Percentiles rank a stretch among this genome's conserved stretches.
phyloP scores from a whole-genome alignment of 352 stramenopile genomes.

The Thraustochytrium striatum region DNA sequence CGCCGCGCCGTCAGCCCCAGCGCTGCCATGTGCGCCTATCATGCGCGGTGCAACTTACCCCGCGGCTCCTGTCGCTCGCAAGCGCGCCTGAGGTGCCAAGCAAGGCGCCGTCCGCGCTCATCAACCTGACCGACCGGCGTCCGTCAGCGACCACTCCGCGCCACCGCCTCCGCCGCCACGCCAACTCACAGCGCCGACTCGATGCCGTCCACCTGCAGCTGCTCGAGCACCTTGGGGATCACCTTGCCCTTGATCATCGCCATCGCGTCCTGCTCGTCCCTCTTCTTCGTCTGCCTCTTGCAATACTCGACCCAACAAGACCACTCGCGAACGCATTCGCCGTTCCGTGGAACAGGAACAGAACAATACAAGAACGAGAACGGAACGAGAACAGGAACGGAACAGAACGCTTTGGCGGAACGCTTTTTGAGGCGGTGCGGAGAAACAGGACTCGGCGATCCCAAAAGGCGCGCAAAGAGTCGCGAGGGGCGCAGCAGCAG shows the following conservation, averaged over 20 bases:
- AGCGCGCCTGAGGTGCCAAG: constrained; percentile 1
- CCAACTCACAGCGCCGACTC: constrained; percentile 35
- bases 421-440: too few relatives aligned
- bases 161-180: background rate
- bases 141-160: background rate
- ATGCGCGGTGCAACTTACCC: constrained; percentile 1
- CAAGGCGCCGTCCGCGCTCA: constrained; percentile 9
- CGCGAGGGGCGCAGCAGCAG: too few relatives aligned
- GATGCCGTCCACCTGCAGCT: constrained; percentile 8
- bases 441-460: too few relatives aligned
- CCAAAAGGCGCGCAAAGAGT: too few relatives aligned
- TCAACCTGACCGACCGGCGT: background rate
- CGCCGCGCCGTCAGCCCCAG: background rate
- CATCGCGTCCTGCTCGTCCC: too few relatives aligned
- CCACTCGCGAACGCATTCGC: too few relatives aligned
- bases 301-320: too few relatives aligned
- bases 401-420: too few relatives aligned
- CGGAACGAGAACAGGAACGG: too few relatives aligned
- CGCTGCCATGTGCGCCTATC: background rate
- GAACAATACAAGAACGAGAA: too few relatives aligned
- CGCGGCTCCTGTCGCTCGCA: background rate
- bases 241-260: constrained; percentile 35
- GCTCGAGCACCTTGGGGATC: constrained; percentile 42
- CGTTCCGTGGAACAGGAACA: too few relatives aligned
- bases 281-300: too few relatives aligned